Percentiles rank a stretch among this genome's conserved stretches.
Evolutionary conservation across 192 early-diverging fungal species (phyloP).

Genomic region (Umbelopsis vinacea): DNA sequence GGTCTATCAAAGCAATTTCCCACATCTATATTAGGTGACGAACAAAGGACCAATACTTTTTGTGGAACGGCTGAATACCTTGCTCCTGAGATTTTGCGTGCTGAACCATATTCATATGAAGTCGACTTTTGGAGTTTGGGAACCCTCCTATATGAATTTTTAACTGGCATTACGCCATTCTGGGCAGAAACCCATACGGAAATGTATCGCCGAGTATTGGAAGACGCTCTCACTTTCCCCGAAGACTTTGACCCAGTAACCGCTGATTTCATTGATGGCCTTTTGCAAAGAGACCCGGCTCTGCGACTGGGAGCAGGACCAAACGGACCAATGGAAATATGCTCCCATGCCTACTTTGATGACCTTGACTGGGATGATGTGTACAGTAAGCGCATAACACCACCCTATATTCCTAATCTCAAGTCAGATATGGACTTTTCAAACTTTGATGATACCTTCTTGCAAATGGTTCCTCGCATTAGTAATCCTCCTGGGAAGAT

Average conservation of each 20-base stretch:
- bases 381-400: conserved; percentile 54
- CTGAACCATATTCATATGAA: conserved; percentile 64
- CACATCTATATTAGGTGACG: conserved; percentile 31
- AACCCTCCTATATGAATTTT: conserved; percentile 91
- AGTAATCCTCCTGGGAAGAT: conserved; percentile 36
- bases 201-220: conserved; percentile 63
- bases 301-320: conserved; percentile 67
- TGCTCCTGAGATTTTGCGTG: conserved; percentile 79
- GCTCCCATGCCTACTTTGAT: conserved; percentile 75
- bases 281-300: conserved; percentile 60
- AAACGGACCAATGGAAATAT: conserved; percentile 66
- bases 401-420: conserved; percentile 73
- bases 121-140: conserved; percentile 96
- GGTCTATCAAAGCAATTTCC: conserved; percentile 83
- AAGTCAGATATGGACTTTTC: conserved; percentile 54
- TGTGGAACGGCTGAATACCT: conserved; percentile 85
- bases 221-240: conserved; percentile 58
- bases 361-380: conserved; percentile 77
- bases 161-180: conserved; percentile 73
- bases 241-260: conserved; percentile 47
- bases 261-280: conserved; percentile 48
- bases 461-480: conserved; percentile 54
- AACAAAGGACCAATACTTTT: conserved; percentile 61
- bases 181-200: conserved; percentile 60
- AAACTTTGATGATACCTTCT: conserved; percentile 61